A percentile compares a stretch with the other conserved stretches of the same genome.
These are phyloP conservation scores for Pinus tabuliformis DNA, from an alignment of 75 land plant species.

Conservation along the genomic window DNA sequence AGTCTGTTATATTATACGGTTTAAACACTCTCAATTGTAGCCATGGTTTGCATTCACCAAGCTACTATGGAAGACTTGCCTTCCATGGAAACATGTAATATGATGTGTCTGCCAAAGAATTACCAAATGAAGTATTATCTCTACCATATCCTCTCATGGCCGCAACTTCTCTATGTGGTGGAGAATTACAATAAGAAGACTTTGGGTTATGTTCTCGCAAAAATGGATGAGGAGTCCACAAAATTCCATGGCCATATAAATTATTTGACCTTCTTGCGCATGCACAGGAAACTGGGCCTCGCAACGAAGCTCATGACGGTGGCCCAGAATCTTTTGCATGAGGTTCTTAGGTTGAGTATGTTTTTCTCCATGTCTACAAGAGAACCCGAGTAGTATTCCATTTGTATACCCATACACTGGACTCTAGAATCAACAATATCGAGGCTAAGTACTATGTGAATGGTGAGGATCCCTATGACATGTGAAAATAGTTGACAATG, in stretches of 20 bases:
- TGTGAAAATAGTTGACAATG: slow-evolving; percentile 79
- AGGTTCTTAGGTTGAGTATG: slow-evolving; percentile 84
- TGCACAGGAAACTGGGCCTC: slow-evolving; percentile 88
- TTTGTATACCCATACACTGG: slow-evolving; percentile 87
- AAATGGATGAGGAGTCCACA: slow-evolving; percentile 90
- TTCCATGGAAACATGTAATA: slow-evolving; percentile 94
- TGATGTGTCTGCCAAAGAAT: slow-evolving; percentile 92
- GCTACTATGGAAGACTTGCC: slow-evolving; percentile 90
- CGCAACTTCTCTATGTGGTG: slow-evolving; percentile 98
- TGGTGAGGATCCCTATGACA: slow-evolving; percentile 94
- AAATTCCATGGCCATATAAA: slow-evolving; percentile 97
- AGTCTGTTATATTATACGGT: neutral
- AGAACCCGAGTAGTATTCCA: slow-evolving; percentile 95
- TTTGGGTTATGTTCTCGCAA: slow-evolving; percentile 93
- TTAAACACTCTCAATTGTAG: neutral
- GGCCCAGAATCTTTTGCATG: slow-evolving; percentile 92
- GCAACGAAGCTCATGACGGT: slow-evolving; percentile 98
- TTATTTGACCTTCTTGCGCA: slow-evolving; percentile 87
- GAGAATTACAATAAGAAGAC: slow-evolving; percentile 91
- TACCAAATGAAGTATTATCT: slow-evolving; percentile 99
- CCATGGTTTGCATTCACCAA: slow-evolving; percentile 92
- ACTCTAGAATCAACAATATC: slow-evolving; percentile 80
- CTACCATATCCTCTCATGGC: slow-evolving; percentile 98
- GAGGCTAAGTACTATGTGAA: slow-evolving; percentile 98
- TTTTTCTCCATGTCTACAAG: slow-evolving; percentile 88